Evolutionary conservation across 2,329 filamentous ascomycete genomes (phyloP), one percentile per base, ranked within the genome.

Genomic region (Purpureocillium lavendulum): DNA sequence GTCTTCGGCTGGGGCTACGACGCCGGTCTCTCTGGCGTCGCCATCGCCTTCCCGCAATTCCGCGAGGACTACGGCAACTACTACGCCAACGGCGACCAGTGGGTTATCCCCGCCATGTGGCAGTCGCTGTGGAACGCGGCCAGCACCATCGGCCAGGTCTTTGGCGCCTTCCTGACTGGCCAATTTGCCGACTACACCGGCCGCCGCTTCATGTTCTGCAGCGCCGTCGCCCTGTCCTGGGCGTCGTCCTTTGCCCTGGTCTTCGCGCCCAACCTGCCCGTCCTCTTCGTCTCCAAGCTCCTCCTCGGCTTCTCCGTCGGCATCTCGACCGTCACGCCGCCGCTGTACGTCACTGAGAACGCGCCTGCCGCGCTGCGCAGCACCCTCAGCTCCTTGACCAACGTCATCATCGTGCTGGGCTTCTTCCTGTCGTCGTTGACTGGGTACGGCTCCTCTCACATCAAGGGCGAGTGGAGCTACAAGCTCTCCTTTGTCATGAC

Each of bases 1-100:
- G 56, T 60, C 42, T 59, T 61, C 18, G 52, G 51, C 28, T 62
- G 55, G 55, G 59, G 59, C 1, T 60, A 59, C 31, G 57, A 62
- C n/a, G 40, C 49, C n/a, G 59, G 57, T 7, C 52, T 61, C 1
- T 59, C 56, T 1, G 59, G 57, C 6, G 56, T 57, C 12, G 58
- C 57, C 3, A 56, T 62, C 13, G 58, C 58, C 2, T 61, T 60
- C 7, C 57, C 56, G 0, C 54, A 60, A 29, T 61, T 61, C 12
- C 44, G 56, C 28, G 52, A 59, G 38, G 53, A 47, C 1, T 60
- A 60, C 13, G 59, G 58, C 9, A 59, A 26, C 21, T 26, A 26
- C 21, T 26, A 26, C 37, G 60, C 57, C 17, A 42, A 46, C 0
- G 56, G 52, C 4, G 51, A 56, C 18, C 49, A 52, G 26, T 55